Evolutionary conservation across 1,139 yeast species (phyloP), one percentile per base, ranked within the genome.

Genomic region (Sugiyamaella sp.): DNA sequence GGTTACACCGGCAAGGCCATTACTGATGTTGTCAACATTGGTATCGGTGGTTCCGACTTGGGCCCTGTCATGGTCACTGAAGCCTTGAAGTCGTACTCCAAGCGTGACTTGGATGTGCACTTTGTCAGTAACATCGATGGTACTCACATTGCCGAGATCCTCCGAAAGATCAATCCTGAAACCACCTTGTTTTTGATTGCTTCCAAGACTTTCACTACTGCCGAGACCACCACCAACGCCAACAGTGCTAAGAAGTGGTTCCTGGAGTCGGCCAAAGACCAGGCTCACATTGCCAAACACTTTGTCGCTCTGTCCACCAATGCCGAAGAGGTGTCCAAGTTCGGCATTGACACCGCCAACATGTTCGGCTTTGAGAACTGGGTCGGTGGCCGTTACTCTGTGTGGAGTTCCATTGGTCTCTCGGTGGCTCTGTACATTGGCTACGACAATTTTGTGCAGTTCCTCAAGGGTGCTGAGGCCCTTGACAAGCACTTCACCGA

Each of bases 21-120:
- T 74, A 87, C 95, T 65, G 96, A 90, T 69, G 85, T 93, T 57
- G 98, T 93, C 69, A 93, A 93, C 80, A 89, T 93, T 68, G 99
- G 99, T 75, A 93, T 93, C 71, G 99, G 99, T 70, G 99, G 99
- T 64, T 90, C 98, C 27, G 99, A 93, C 74, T 81, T 93, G 68
- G 99, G 99, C 66, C 99, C 99, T 49, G 98, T 93, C 54, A 93
- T 93, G 99, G 98, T 93, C 64, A 90, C 97, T 57, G 98, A 93
- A 77, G 97, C 99, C 37, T 82, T 93, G 71, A 93, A 91, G 79
- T 85, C 88, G 62, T 93, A 93, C 75, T 78, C 91, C 60, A 79
- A 85, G 67, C 84, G 85, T 59, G 87, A 84, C 58, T 79, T 93
- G 66, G 75, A 78, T 60, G 96, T 82, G 52, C 96, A 93, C 77